Evolutionary conservation across 805 yeast species (phyloP), one percentile per base, ranked within the genome.

Genomic region (Saccharomycopsis oosterbeekiorum): DNA sequence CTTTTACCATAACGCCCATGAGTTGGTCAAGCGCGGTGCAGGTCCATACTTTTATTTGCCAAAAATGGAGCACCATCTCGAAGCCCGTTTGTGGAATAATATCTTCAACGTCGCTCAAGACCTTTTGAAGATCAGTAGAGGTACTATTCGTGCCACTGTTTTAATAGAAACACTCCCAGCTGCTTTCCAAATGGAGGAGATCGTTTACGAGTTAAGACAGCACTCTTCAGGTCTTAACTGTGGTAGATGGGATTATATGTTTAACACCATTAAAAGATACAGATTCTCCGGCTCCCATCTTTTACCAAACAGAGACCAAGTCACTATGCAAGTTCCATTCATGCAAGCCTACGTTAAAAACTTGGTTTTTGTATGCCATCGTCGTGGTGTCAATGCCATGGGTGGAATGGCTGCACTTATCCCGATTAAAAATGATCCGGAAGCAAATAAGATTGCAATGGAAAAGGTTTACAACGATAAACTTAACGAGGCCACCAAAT

Each of bases 381-480:
- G 82, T 68, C 80, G 93, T 75, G 87, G 85, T 65, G 93, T 87
- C 53, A 92, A 87, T 70, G 93, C 93, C 19, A 85, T 88, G 84
- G 94, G 96, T 68, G 96, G 96, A 67, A 88, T 88, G 96, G 93
- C 94, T 66, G 93, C 93, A 4, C 88, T 86, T 67, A 86, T 88
- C 68, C 93, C 94, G 65, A 87, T 87, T 74, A 87, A 87, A 72
- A 78, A 82, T 65, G 91, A 88, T 69, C 76, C 79, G 40, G 81
- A 76, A 63, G 81, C 84, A 64, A 87, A 88, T 74, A 76, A 77
- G 56, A 74, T 76, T 57, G 93, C 92, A 10, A 80, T 88, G 84
- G 83, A 79, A 57, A 86, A 85, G 66, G 94, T 88, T 59, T 80
- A 82, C 66, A 81, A 79, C 71, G 96, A 88, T 74, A 88, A 88